Evolutionary conservation across 495 filamentous ascomycete genomes (phyloP), one percentile per base, ranked within the genome.

Genomic region (Neurospora sublineolata): DNA sequence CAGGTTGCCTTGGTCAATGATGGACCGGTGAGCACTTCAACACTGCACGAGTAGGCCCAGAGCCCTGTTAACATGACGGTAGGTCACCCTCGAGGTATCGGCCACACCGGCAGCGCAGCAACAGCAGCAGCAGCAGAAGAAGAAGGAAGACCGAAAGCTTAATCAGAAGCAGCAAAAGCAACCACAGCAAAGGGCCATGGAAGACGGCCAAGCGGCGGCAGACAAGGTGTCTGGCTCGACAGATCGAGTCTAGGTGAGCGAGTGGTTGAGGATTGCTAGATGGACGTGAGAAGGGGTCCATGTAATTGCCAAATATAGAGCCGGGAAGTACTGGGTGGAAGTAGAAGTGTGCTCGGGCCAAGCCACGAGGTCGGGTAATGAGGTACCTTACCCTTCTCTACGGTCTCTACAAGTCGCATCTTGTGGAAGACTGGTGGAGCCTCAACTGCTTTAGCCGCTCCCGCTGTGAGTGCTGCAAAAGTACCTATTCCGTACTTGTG

Each of bases 1-100:
- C 91, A 97, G 76, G 95, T 97, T 72, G 91, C 92, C 72, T 78
- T 97, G 33, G 89, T 97, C 41, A 98, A 98, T 75, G 94, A 98
- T 78, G 94, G 94, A 71, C 94, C 94, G 79, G 94, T 97, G 86
- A 88, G 92, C 71, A 12, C 38, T 23, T 37, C 20, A 12, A 3
- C 8, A 16, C 33, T 37, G 44, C 9, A 11, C 58, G 58, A 38
- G 52, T 30, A 60, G 23, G 52, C n/a, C 14, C 33, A 11, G 27
- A 20, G 52, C 12, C 10, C n/a, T 68, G 46, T 68, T 77, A 36
- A 77, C 60, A 67, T 20, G 33, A 18, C 9, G 6, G 67, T 1
- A 81, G 76, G 77, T 78, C 20, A 78, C 83, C 41, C 73, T 85
- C 20, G 83, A 83, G 58, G 73, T 85, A 16, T 72, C 71, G 69